A percentile compares a stretch with the other conserved stretches of the same genome.
phyloP scores from a whole-genome alignment of 495 filamentous ascomycete genomes.

The Cercophora scortea region DNA sequence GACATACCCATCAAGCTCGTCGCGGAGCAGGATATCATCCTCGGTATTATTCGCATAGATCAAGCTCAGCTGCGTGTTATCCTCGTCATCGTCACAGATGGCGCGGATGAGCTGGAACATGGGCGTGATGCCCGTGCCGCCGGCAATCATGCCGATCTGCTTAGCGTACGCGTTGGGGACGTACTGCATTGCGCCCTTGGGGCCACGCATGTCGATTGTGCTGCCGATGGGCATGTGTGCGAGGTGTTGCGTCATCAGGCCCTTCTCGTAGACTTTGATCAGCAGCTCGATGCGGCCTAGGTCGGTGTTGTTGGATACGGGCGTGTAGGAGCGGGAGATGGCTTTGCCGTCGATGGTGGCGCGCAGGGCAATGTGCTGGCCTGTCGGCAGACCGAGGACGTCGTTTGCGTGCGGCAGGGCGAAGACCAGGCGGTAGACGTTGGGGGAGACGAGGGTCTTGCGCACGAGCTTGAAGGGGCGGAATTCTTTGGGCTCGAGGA shows the following conservation, averaged over 20 bases:
- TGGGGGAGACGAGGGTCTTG: conserved; percentile 35
- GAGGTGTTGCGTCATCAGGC: conserved; percentile 41
- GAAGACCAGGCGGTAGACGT: conserved; percentile 43
- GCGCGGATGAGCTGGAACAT: conserved; percentile 48
- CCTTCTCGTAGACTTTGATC: conserved; percentile 42
- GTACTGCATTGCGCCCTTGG: conserved; percentile 42
- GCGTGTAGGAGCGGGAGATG: conserved; percentile 43
- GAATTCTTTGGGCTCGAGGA: conserved; percentile 38
- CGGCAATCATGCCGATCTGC: conserved; percentile 40
- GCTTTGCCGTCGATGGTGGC: conserved; percentile 33
- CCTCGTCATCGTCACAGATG: conserved; percentile 41
- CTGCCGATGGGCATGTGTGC: conserved; percentile 33
- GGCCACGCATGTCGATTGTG: conserved; percentile 39
- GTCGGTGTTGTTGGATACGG: conserved; percentile 45
- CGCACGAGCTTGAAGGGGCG: conserved; percentile 34
- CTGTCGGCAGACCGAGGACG: conserved; percentile 44
- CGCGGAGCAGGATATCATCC: conserved; percentile 57
- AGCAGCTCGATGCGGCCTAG: conserved; percentile 38
- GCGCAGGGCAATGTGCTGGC: conserved; percentile 46
- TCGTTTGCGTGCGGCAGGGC: conserved; percentile 31
- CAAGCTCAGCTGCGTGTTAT: conserved; percentile 40
- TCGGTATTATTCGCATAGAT: conserved; percentile 58
- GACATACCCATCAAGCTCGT: conserved; percentile 41
- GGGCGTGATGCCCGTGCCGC: conserved; percentile 51
- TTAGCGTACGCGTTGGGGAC: conserved; percentile 3